phyloP scores from a whole-genome alignment of 1,284 basidiomycete genomes.

The Phellopilus nigrolimitatus region DNA sequence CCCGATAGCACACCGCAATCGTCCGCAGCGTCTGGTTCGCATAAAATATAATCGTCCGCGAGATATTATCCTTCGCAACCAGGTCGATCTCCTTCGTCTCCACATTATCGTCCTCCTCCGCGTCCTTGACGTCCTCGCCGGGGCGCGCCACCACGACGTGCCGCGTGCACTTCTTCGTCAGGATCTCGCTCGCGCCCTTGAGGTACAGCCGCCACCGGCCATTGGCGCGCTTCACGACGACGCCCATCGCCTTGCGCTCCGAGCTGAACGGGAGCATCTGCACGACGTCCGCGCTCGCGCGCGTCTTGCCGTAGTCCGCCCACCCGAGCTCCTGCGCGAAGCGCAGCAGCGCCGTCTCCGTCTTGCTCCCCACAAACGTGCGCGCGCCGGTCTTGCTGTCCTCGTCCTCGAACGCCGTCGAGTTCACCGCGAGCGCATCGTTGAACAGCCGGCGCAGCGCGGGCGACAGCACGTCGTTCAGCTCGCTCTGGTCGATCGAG shows the following conservation, averaged over 20 bases:
- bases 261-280: conserved; percentile 97
- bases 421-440: conserved; percentile 87
- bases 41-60: conserved; percentile 91
- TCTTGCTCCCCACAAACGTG: conserved; percentile 91
- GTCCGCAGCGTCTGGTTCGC: conserved; percentile 94
- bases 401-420: conserved; percentile 90
- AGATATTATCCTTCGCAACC: conserved; percentile 73
- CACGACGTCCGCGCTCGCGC: conserved; percentile 68
- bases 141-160: conserved; percentile 66
- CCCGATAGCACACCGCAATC: conserved; percentile 89
- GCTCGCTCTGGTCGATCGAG: conserved; percentile 72
- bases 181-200: conserved; percentile 94
- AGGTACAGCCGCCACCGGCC: conserved; percentile 73
- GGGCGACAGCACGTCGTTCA: conserved; percentile 62
- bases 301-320: conserved; percentile 67
- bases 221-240: conserved; percentile 64
- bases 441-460: conserved; percentile 73
- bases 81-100: conserved; percentile 60
- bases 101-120: conserved; percentile 37
- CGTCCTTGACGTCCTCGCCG: conserved; percentile 25
- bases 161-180: conserved; percentile 68
- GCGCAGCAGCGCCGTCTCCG: conserved; percentile 88
- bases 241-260: conserved; percentile 94
- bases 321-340: conserved; percentile 88
- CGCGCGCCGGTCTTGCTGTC: conserved; percentile 59